phyloP scores from a whole-genome alignment of 495 filamentous ascomycete species.

The Penicillium ochrochloron region DNA sequence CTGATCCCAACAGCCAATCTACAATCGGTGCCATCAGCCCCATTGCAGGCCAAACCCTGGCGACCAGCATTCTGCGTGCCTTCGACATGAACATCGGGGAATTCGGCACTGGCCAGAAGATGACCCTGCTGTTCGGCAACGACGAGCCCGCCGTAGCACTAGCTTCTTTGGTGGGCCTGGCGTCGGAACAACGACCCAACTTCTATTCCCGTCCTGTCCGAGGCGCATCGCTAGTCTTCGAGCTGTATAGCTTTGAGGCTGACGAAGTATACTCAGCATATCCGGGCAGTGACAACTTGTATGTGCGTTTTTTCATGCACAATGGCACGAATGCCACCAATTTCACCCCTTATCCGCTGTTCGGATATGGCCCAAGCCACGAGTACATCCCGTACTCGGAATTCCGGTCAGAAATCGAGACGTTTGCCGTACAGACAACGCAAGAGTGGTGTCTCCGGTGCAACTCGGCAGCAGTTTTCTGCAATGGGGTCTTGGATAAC shows the following conservation, averaged over 20 bases:
- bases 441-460: slow-evolving; percentile 73
- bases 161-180: slow-evolving; percentile 69
- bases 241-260: slow-evolving; percentile 67
- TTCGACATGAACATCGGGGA: slow-evolving; percentile 56
- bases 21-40: slow-evolving; percentile 53
- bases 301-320: slow-evolving; percentile 75
- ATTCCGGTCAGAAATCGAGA: slow-evolving; percentile 63
- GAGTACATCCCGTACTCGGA: slow-evolving; percentile 61
- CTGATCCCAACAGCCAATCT: slow-evolving; percentile 40
- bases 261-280: slow-evolving; percentile 48
- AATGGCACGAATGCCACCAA: slow-evolving; percentile 68
- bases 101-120: slow-evolving; percentile 48
- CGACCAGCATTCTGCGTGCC: slow-evolving; percentile 60
- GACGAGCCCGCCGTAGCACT: slow-evolving; percentile 75
- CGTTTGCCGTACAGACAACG: slow-evolving; percentile 62
- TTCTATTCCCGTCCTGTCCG: slow-evolving; percentile 74
- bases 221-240: slow-evolving; percentile 71
- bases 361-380: slow-evolving; percentile 58
- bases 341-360: slow-evolving; percentile 66
- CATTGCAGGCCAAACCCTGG: slow-evolving; percentile 68
- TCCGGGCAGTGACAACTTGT: slow-evolving; percentile 60
- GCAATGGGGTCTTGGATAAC: slow-evolving; percentile 46
- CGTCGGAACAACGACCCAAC: slow-evolving; percentile 51
- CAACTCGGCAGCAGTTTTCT: slow-evolving; percentile 63
- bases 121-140: slow-evolving; percentile 70